Conservation (phyloP, 2,329 filamentous ascomycete genomes). For the Fusarium clavum region DNA sequence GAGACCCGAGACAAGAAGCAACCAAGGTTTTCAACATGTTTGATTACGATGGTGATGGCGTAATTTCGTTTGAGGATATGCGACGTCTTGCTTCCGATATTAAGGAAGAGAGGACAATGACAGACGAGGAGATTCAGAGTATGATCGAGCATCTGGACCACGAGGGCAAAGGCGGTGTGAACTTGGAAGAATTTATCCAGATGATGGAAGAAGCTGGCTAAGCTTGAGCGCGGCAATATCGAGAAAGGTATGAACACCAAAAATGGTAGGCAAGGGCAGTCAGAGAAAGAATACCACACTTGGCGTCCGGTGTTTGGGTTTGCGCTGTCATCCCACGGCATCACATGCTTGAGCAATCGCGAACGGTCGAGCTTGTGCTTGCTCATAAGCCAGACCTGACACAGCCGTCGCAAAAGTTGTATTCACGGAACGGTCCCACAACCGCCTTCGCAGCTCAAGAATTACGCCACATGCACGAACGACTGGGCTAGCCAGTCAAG, state of each 20-base stretch:
- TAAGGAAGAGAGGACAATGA: constrained; percentile 81
- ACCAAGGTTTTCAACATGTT: constrained; percentile 92
- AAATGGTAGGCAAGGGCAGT: constrained; percentile 12
- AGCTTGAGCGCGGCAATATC: constrained; percentile 7
- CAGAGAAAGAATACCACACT: not conserved
- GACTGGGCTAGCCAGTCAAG: constrained; percentile 1
- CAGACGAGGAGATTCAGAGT: constrained; percentile 89
- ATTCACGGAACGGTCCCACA: constrained; percentile 4
- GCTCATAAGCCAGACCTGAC: not conserved
- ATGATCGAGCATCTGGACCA: constrained; percentile 99
- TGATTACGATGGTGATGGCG: constrained; percentile 90
- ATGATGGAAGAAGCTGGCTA: constrained; percentile 64
- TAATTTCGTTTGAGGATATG: constrained; percentile 90
- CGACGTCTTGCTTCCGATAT: constrained; percentile 88
- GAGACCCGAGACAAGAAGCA: constrained; percentile 92
- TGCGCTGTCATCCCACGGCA: not conserved
- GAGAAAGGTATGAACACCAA: constrained; percentile 10
- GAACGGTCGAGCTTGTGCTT: not conserved
- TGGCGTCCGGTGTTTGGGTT: not conserved
- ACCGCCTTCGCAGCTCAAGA: not conserved
- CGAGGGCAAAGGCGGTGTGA: constrained; percentile 86
- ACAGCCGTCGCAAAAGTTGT: not conserved
- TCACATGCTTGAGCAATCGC: not conserved
- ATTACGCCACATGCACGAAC: constrained; percentile 8
- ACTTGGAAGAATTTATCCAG: constrained; percentile 75